Percentiles rank a stretch among this genome's conserved stretches.
Evolutionary conservation across 2,329 filamentous ascomycete genomes (phyloP).

Genomic region (Fusarium begoniae): DNA sequence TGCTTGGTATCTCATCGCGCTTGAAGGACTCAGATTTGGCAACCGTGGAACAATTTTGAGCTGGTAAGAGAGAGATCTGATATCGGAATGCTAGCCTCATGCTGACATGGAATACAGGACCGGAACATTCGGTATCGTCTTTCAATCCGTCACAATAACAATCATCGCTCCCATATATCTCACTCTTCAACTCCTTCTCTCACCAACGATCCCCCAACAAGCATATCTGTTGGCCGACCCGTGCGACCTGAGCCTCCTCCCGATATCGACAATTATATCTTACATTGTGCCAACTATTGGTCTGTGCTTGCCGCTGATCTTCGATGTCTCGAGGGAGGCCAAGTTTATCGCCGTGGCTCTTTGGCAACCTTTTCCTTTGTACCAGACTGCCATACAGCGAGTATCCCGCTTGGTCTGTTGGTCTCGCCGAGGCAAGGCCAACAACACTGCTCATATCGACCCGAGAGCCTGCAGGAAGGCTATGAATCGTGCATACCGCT

Average conservation of each 20-base stretch:
- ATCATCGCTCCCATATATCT: slow-evolving; percentile 34
- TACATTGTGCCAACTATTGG: slow-evolving; percentile 26
- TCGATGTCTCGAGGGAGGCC: neutral
- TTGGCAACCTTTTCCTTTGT: slow-evolving; percentile 34
- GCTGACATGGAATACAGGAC: slow-evolving; percentile 2
- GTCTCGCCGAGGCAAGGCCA: neutral
- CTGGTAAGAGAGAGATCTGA: slow-evolving; percentile 10
- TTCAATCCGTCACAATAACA: slow-evolving; percentile 32
- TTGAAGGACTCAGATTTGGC: slow-evolving; percentile 28
- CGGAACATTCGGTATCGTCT: slow-evolving; percentile 30
- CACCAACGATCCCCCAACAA: neutral
- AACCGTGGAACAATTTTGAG: slow-evolving; percentile 22
- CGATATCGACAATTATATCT: slow-evolving; percentile 23
- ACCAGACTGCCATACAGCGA: slow-evolving; percentile 12
- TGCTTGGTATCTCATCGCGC: slow-evolving; percentile 31
- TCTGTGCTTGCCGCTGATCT: slow-evolving; percentile 20
- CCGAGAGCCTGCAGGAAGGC: neutral
- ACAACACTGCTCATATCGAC: neutral
- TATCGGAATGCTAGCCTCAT: neutral
- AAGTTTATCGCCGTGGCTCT: slow-evolving; percentile 21
- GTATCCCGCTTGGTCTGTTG: neutral
- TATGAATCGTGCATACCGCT: slow-evolving; percentile 9
- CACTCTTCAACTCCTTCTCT: slow-evolving; percentile 25
- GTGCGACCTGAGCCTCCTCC: slow-evolving; percentile 18
- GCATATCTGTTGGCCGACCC: slow-evolving; percentile 17